Conservation (phyloP, 345 rosid genomes). For the Heritiera fomes region DNA sequence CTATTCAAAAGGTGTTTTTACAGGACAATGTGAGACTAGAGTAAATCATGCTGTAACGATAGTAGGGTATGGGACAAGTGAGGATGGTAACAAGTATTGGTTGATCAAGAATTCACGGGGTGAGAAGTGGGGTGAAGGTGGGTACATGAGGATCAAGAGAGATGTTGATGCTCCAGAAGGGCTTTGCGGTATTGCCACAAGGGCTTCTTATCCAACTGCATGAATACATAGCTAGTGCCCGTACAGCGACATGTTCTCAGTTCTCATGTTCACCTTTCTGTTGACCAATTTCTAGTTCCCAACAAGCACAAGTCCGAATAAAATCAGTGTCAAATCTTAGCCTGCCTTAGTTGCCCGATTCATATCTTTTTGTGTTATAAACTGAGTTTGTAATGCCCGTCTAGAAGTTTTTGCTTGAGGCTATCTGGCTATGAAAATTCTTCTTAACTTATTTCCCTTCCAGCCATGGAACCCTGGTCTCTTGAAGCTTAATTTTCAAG, state of each 20-base stretch:
- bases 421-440: no score
- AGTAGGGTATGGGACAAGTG: constrained; percentile 50
- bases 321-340: background rate
- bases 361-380: no score
- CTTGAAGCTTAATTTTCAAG: no score
- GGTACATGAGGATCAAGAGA: constrained; percentile 53
- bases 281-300: background rate
- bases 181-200: constrained; percentile 53
- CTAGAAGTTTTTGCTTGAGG: no score
- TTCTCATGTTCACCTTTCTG: background rate
- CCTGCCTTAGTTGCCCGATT: background rate
- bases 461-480: no score
- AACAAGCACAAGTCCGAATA: background rate
- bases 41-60: constrained; percentile 51
- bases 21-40: constrained; percentile 37
- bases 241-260: background rate
- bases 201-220: constrained; percentile 46
- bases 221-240: background rate
- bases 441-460: no score
- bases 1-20: constrained; percentile 47
- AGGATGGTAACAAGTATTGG: constrained; percentile 48
- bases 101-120: constrained; percentile 65
- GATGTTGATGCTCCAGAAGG: constrained; percentile 36
- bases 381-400: no score
- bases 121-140: constrained; percentile 54